These are phyloP conservation scores for Anaeromyces robustus DNA, from an alignment of 192 early-diverging fungal species.

Conservation along the genomic window DNA sequence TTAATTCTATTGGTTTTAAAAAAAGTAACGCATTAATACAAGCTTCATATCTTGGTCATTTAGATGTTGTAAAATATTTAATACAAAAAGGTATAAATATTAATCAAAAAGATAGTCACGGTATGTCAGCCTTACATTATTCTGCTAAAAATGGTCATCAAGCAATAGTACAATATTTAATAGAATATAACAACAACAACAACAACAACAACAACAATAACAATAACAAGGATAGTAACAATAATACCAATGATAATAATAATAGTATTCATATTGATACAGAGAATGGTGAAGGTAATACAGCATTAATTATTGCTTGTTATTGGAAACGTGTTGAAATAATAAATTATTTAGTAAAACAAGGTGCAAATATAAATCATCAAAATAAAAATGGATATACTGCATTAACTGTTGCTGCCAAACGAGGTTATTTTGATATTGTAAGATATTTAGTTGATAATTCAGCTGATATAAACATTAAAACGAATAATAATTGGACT, in stretches of 20 bases:
- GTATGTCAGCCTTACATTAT: not conserved
- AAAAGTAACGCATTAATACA: not conserved
- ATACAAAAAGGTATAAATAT: not conserved
- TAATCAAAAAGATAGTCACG: not conserved
- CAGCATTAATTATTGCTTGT: not conserved
- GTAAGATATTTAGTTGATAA: not conserved
- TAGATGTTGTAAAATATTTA: not conserved
- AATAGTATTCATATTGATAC: not conserved
- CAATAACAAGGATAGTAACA: no score
- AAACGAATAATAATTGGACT: not conserved
- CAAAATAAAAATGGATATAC: not conserved
- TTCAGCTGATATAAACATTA: not conserved
- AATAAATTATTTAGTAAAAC: not conserved
- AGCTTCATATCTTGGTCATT: not conserved
- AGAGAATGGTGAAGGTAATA: not conserved
- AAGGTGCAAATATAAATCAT: not conserved
- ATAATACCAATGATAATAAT: no score
- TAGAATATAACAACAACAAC: no score
- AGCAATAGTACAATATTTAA: not conserved
- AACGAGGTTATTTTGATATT: not conserved
- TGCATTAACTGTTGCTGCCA: not conserved
- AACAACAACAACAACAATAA: no score
- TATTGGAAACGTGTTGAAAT: not conserved
- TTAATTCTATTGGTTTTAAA: not conserved
- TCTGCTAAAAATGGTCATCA: not conserved